Evolutionary conservation across 2,329 filamentous ascomycete genomes (phyloP).

Genomic region (Knufia fluminis): DNA sequence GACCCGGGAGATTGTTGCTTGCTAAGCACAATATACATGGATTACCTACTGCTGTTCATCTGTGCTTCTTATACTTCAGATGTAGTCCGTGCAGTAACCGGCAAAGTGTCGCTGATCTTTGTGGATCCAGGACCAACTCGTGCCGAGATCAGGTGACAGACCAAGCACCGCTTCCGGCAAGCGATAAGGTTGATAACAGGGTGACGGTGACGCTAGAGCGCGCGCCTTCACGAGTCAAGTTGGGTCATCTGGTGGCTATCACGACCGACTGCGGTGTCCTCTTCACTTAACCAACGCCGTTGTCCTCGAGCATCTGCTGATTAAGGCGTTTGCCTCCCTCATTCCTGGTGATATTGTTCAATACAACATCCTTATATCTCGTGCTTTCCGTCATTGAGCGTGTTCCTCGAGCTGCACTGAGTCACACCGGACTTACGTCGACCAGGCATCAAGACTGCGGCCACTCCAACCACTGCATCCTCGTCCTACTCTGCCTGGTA

Average conservation of each 20-base stretch:
- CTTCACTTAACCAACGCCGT: background rate
- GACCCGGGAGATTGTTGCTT: too few relatives aligned
- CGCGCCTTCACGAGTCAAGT: background rate
- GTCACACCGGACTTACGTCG: slow-evolving; percentile 2
- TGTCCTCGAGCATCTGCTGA: background rate
- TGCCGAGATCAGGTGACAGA: too few relatives aligned
- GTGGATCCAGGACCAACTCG: too few relatives aligned
- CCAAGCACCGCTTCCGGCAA: too few relatives aligned
- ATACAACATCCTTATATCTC: background rate
- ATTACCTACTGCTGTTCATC: too few relatives aligned
- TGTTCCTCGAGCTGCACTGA: background rate
- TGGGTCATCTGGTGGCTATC: background rate
- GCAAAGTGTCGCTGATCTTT: background rate
- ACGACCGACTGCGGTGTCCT: background rate
- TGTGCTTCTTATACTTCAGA: too few relatives aligned
- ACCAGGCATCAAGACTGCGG: slow-evolving; percentile 1
- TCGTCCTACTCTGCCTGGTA: slow-evolving; percentile 1
- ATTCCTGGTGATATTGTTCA: background rate
- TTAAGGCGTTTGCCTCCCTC: background rate
- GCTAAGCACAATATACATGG: too few relatives aligned
- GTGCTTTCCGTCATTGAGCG: background rate
- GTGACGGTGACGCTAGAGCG: background rate
- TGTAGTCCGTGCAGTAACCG: too few relatives aligned
- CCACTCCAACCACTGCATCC: background rate
- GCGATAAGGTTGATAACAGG: background rate